A percentile compares a stretch with the other conserved stretches of the same genome.
Evolutionary conservation across 805 yeast species (phyloP).

Genomic region (Spathaspora girioi): DNA sequence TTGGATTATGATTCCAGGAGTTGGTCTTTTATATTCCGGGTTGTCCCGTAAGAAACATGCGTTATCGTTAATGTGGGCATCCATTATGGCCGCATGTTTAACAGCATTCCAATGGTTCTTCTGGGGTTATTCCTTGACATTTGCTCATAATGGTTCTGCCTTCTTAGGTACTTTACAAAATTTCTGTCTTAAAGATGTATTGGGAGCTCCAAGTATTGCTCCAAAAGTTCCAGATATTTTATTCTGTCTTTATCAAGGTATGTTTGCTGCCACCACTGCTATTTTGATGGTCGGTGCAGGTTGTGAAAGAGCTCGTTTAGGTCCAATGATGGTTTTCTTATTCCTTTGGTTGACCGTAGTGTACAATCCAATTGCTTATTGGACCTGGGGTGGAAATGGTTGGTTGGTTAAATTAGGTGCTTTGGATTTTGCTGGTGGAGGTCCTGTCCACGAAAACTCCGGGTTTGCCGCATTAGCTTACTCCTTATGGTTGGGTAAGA

Average conservation of each 20-base stretch:
- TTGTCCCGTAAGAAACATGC: constrained; percentile 94
- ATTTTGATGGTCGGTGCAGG: constrained; percentile 97
- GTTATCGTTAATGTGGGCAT: constrained; percentile 90
- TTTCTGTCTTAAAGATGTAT: constrained; percentile 75
- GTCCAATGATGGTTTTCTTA: constrained; percentile 93
- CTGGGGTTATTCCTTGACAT: constrained; percentile 94
- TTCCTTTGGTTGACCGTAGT: constrained; percentile 94
- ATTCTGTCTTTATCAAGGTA: constrained; percentile 89
- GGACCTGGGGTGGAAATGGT: constrained; percentile 96
- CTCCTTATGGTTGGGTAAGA: constrained; percentile 87
- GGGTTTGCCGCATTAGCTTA: constrained; percentile 95
- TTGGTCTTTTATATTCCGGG: constrained; percentile 91
- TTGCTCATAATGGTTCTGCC: constrained; percentile 59
- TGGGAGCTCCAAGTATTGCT: constrained; percentile 74
- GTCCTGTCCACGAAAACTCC: constrained; percentile 93
- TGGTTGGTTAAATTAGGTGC: constrained; percentile 85
- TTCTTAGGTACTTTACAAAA: constrained; percentile 81
- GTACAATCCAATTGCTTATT: constrained; percentile 92
- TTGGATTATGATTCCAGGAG: constrained; percentile 96
- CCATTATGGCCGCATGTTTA: constrained; percentile 81
- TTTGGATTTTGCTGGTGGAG: constrained; percentile 97
- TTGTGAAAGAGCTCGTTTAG: constrained; percentile 92
- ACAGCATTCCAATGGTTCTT: constrained; percentile 95
- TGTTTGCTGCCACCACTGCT: constrained; percentile 94
- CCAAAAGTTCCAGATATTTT: constrained; percentile 82